Evolutionary conservation across 1,139 yeast genomes (phyloP), one percentile per base, ranked within the genome.

Genomic region (Hanseniaspora gamundiae): DNA sequence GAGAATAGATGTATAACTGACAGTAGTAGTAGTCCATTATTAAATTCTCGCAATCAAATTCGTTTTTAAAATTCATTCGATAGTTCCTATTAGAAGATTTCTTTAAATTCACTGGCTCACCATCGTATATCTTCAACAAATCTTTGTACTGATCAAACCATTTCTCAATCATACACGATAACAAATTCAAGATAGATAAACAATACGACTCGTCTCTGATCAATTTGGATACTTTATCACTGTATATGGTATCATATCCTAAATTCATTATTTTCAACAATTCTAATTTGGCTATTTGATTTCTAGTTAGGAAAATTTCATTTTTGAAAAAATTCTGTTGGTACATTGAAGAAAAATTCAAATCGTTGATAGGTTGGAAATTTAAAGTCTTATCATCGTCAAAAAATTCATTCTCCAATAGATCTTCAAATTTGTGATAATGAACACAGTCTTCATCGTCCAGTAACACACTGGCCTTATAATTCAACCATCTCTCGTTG

Each of bases 11-110:
- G 60, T 86, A 88, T 33, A 88, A 63, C 50, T 84, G 81, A 14
- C 93, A 80, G 60, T 88, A 88, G 58, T 84, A 79, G 61, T 73
- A 87, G 56, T 87, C 96, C 58, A 87, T 78, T 35, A 84, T 73
- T 47, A 86, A 66, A 2, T 87, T 74, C 57, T 86, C 94, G 38
- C 75, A 66, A 49, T 80, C 86, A 35, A 86, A 46, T 64, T 69
- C 54, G 54, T 65, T 48, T 59, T 73, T 51, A 55, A 68, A 46
- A 54, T 61, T 59, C 61, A 63, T 49, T 42, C 66, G 54, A 54
- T 66, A 53, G 58, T 59, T 53, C 33, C 51, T 51, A 40, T 65
- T 62, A 6, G 40, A 35, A 7, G 55, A 52, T 39, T 52, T 52
- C 6, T 48, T 48, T 38, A 54, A 40, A 44, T 54, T 53, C 41